Base-by-base conservation (phyloP, 2,329 filamentous ascomycete species). In the Cladosporium sp. region DNA sequence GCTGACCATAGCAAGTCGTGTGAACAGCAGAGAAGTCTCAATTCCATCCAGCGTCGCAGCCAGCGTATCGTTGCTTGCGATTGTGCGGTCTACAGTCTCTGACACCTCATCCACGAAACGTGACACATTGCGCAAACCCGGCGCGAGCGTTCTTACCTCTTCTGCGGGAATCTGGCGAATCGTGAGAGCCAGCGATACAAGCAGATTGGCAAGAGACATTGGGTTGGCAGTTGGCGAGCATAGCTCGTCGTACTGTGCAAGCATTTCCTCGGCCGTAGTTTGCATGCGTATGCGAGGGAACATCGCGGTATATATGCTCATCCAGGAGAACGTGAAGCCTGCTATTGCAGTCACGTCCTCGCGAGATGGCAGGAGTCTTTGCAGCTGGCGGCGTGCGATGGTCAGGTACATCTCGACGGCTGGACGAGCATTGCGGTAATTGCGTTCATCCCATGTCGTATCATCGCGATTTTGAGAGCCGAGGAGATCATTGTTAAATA, bases 1-100 rank as follows among this genome's bases (percentile, higher is more conserved):
- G 28, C 72, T 72, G 10, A 75, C 73, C 21, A 77, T 69, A 65
- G 74, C 72, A 32, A 80, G 71, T 65, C 78, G 72, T 32, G 76
- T 62, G 63, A 74, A 78, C 30, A 77, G 71, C 25, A 80, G 59
- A 2, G 70, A 74, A 58, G 75, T 74, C 36, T 73, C 73, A 32
- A 76, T 67, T 3, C 75, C 75, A 4, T 75, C 66, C 18, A 74
- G 51, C n/a, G 74, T 76, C n/a, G 72, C 71, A 36, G 76, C 65
- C 11, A 77, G 63, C 3, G 69, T 72, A 64, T 76, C 72, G 63
- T 78, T 73, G 16, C 69, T 69, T n/a, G 76, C 59, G 14, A 76
- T 70, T 1, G 67, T 70, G 30, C 62, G 67, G n/a, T 76, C 72
- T 8, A 77, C 69, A 8, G 68, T 66, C 1, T 72, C 69, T 34